Evolutionary conservation across 768 basidiomycete species (phyloP).

Genomic region (Rhizopogon vesiculosus): DNA sequence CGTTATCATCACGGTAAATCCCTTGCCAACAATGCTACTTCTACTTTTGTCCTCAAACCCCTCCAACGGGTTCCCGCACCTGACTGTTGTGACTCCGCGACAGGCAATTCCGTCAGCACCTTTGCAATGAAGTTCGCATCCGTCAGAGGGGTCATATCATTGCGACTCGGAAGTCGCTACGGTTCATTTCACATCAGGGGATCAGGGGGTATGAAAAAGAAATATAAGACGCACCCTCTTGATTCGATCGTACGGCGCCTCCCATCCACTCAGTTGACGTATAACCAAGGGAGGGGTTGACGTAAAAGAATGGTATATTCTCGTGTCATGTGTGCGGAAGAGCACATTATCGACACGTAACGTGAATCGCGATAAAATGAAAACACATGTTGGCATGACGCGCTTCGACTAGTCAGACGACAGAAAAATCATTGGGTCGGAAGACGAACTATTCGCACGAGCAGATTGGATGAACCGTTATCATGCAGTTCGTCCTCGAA

Average conservation of each 20-base stretch:
- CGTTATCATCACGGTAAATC: not conserved
- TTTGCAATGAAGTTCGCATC: slow-evolving; percentile 81
- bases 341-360: slow-evolving; percentile 93
- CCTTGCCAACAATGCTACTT: slow-evolving; percentile 40
- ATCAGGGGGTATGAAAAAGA: not conserved
- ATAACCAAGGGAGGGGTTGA: slow-evolving; percentile 59
- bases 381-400: slow-evolving; percentile 95
- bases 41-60: slow-evolving; percentile 63
- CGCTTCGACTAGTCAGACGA: slow-evolving; percentile 46
- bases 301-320: slow-evolving; percentile 82
- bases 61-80: slow-evolving; percentile 83
- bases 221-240: slow-evolving; percentile 50
- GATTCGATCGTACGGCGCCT: slow-evolving; percentile 80
- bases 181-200: not conserved
- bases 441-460: slow-evolving; percentile 79
- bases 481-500: slow-evolving; percentile 98
- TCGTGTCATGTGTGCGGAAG: slow-evolving; percentile 85
- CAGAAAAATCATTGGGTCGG: not conserved
- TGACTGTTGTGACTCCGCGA: slow-evolving; percentile 48
- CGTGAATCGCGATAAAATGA: slow-evolving; percentile 87
- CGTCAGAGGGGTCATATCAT: slow-evolving; percentile 86
- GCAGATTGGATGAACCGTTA: slow-evolving; percentile 83
- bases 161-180: slow-evolving; percentile 63
- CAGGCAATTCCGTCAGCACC: slow-evolving; percentile 58
- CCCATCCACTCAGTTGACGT: slow-evolving; percentile 85